Evolutionary conservation across 805 yeast genomes (phyloP).

Genomic region (Candida jianshihensis): DNA sequence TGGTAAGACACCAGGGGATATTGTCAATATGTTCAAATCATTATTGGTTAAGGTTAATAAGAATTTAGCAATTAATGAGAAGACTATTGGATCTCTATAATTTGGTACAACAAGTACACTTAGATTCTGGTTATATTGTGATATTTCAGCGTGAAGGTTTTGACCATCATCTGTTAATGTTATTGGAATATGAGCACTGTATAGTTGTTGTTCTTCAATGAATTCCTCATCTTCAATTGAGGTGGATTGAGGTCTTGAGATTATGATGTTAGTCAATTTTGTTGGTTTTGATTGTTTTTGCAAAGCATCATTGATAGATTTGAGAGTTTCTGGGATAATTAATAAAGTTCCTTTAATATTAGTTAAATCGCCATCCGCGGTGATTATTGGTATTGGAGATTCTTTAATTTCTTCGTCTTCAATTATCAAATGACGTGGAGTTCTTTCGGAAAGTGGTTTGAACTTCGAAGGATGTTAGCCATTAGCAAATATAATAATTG

Average conservation of each 20-base stretch:
- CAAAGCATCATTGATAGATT: slow-evolving; percentile 10
- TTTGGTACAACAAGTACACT: slow-evolving; percentile 7
- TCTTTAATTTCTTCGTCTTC: slow-evolving; percentile 37
- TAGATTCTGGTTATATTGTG: slow-evolving; percentile 12
- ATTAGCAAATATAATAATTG: no score
- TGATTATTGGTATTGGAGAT: no score
- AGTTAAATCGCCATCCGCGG: no score
- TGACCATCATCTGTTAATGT: slow-evolving; percentile 4
- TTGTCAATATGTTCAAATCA: slow-evolving; percentile 8
- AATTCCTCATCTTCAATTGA: slow-evolving; percentile 22
- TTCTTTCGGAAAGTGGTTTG: slow-evolving; percentile 42
- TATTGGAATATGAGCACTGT: slow-evolving; percentile 21
- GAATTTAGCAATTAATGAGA: slow-evolving; percentile 23
- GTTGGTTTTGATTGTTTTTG: not conserved
- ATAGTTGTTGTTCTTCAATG: slow-evolving; percentile 44
- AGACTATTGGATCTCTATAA: slow-evolving; percentile 27
- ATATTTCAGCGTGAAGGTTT: slow-evolving; percentile 9
- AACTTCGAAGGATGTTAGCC: slow-evolving; percentile 21
- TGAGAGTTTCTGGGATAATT: slow-evolving; percentile 11
- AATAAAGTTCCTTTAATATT: slow-evolving; percentile 12
- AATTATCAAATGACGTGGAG: slow-evolving; percentile 40
- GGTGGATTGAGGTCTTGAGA: slow-evolving; percentile 7
- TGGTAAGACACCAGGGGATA: slow-evolving; percentile 30
- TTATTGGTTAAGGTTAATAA: slow-evolving; percentile 9
- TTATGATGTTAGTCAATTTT: not conserved